phyloP scores from a whole-genome alignment of 2,329 filamentous ascomycete species.

The Fusarium sp. region DNA sequence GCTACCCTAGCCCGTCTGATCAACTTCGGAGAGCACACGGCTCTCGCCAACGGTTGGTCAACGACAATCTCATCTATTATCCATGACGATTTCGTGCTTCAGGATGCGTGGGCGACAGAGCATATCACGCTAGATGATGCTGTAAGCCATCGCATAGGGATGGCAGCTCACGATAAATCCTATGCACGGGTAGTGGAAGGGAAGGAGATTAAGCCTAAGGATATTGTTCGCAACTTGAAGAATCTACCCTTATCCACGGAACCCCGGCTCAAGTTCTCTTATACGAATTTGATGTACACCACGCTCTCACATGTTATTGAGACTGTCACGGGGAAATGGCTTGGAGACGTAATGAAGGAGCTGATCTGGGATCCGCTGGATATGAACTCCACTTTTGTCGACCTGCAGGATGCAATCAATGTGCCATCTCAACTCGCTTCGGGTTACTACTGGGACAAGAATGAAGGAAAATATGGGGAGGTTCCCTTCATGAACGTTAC shows the following conservation, averaged over 20 bases:
- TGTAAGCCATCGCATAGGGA: background rate
- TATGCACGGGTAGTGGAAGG: background rate
- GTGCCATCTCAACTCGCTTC: background rate
- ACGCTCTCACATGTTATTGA: background rate
- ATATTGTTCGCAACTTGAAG: background rate
- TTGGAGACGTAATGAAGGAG: background rate
- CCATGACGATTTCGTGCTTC: background rate
- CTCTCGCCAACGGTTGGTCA: background rate
- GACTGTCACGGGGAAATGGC: background rate
- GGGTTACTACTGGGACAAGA: background rate
- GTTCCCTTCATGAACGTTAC: background rate
- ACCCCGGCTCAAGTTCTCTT: background rate
- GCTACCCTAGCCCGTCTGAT: background rate
- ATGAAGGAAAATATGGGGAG: background rate
- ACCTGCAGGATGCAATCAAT: background rate
- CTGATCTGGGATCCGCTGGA: background rate
- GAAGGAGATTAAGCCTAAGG: background rate
- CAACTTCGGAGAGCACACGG: background rate
- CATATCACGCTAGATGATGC: background rate
- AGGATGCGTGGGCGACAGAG: background rate
- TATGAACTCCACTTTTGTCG: background rate
- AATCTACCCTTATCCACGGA: background rate
- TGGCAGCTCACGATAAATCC: background rate
- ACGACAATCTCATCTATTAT: background rate
- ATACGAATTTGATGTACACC: background rate